Conservation (phyloP, 805 yeast species). For the Starmerella gropengiesseri region DNA sequence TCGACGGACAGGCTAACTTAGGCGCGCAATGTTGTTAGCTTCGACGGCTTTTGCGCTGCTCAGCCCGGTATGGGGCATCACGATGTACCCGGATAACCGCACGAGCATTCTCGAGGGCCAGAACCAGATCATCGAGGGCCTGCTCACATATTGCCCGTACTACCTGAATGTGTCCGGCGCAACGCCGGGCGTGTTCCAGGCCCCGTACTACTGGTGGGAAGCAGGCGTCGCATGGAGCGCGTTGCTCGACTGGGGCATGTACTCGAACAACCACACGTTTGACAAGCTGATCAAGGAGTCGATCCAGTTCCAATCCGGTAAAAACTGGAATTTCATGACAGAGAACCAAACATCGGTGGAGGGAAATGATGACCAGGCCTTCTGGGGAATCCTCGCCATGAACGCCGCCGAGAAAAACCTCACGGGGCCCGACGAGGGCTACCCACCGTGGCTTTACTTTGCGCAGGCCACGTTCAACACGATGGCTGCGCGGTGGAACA, state of each 20-base stretch:
- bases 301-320: constrained; percentile 62
- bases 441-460: constrained; percentile 54
- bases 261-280: constrained; percentile 59
- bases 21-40: constrained; percentile 9
- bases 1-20: too few species aligned
- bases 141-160: constrained; percentile 50
- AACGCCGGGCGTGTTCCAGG: constrained; percentile 72
- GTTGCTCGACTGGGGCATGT: constrained; percentile 65
- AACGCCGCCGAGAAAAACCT: constrained; percentile 85
- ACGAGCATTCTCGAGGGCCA: constrained; percentile 42
- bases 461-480: constrained; percentile 87
- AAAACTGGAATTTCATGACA: constrained; percentile 70
- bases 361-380: constrained; percentile 96
- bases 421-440: constrained; percentile 45
- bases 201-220: constrained; percentile 98
- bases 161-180: constrained; percentile 57
- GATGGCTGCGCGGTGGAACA: constrained; percentile 85
- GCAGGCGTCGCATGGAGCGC: constrained; percentile 95
- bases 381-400: constrained; percentile 93
- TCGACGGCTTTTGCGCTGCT: constrained; percentile 6
- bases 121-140: constrained; percentile 44
- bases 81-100: constrained; percentile 22
- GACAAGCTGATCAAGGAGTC: constrained; percentile 49
- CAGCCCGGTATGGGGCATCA: constrained; percentile 5
- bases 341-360: constrained; percentile 80